Base-by-base conservation (phyloP, 768 basidiomycete species). In the Dictyophora rubrovolvata region DNA sequence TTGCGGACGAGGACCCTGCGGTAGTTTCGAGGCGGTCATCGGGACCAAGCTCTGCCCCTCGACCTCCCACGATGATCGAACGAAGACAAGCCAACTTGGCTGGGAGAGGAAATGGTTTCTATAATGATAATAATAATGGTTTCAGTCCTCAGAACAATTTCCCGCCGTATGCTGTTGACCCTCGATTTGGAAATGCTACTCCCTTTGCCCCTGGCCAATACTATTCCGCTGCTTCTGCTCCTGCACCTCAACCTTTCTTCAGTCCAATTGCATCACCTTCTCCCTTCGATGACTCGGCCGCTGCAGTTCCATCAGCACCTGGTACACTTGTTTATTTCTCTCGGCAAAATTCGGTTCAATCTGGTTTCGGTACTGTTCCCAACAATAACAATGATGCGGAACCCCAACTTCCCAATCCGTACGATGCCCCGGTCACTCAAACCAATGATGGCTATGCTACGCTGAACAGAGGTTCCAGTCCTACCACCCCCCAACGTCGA, bases 401-500 rank as follows among this genome's bases (percentile, higher is more conserved):
- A 37, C 49, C 49, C 7, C 46, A n/a, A 17, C 47, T 56, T 21
- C 55, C 55, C 46, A 59, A 59, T 51, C 57, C 57, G 3, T 28
- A 59, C 21, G 55, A 56, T 22, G 18, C n/a, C 14, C 33, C 49
- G 10, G 42, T 42, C 42, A 9, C 42, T n/a, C 42, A 9, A 42
- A 20, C 28, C 33, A 51, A 34, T 16, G 57, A 50, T 20, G 57
- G 57, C 22, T 59, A 59, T 51, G 50, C 57, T 14, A 59, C 48
- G 10, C 20, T 89, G 47, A 73, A 71, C 66, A 77, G 87, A 48
- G 82, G 83, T 17, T 14, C 36, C 14, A 14, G 36, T n/a, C 87
- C 86, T 64, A 79, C 87, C 1, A 82, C 86, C 2, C 86, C 87
- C 0, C 86, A 77, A 76, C 87, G 75, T 0, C 88, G 89, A 67